A percentile compares a stretch with the other conserved stretches of the same genome.
Conservation (phyloP, 305 asterid species). For the Fraxinus dipetala region DNA sequence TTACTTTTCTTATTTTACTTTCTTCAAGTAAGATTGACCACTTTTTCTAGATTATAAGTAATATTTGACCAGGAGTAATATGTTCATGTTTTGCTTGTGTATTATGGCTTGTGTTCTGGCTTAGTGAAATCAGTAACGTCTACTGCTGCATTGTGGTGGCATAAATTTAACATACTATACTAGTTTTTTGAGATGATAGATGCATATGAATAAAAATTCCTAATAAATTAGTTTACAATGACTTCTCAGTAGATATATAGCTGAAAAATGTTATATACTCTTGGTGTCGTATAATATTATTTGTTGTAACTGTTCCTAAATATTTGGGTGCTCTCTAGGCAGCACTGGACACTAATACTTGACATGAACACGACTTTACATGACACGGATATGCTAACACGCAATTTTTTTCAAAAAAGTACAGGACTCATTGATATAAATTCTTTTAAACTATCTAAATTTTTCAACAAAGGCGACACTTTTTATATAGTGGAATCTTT, state of each 20-base stretch:
- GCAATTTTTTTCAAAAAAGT: background rate
- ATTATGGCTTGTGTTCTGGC: background rate
- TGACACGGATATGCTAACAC: background rate
- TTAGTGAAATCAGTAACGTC: background rate
- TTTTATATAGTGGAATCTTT: background rate
- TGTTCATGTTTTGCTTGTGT: background rate
- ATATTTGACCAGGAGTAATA: background rate
- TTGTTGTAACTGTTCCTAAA: background rate
- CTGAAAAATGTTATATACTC: background rate
- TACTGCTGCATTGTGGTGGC: background rate
- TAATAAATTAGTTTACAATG: conserved; percentile 1
- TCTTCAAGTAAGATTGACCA: background rate
- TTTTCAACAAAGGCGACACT: background rate
- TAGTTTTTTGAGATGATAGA: conserved; percentile 5
- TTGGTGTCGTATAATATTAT: background rate
- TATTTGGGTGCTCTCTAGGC: background rate
- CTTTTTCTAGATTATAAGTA: conserved; percentile 3
- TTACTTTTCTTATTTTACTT: background rate
- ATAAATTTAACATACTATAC: background rate
- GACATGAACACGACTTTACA: background rate
- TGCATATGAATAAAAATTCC: background rate
- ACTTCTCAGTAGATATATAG: background rate
- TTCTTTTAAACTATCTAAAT: background rate
- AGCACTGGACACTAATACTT: background rate
- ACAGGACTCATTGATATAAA: background rate